These are phyloP conservation scores for Vaccinium myrtillus DNA, from an alignment of 148 eudicot species.

Conservation along the genomic window DNA sequence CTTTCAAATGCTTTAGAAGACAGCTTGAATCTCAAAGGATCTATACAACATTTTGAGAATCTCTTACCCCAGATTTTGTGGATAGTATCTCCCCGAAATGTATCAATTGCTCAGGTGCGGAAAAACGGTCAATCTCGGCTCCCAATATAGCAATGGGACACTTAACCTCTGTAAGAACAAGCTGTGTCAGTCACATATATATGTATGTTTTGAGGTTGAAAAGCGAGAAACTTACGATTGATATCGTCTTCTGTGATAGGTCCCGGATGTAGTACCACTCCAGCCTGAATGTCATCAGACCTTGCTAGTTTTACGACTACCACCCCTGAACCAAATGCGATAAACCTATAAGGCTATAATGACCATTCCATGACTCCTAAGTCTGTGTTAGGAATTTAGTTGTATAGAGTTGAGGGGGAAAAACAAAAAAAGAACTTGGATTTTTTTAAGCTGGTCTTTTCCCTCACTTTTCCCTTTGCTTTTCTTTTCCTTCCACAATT, in stretches of 20 bases:
- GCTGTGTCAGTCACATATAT: not conserved
- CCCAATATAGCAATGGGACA: constrained; percentile 46
- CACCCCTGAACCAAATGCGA: constrained; percentile 29
- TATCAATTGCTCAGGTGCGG: constrained; percentile 41
- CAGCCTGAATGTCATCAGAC: constrained; percentile 43
- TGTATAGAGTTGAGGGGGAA: not conserved
- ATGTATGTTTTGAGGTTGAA: not conserved
- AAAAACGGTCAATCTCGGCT: constrained; percentile 41
- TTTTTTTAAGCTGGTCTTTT: not conserved
- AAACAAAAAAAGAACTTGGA: not conserved
- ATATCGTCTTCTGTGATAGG: constrained; percentile 36
- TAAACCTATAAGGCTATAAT: not conserved
- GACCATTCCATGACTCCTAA: not conserved
- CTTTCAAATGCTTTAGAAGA: not conserved
- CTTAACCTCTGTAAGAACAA: constrained; percentile 38
- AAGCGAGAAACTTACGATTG: constrained; percentile 29
- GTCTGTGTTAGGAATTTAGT: not conserved
- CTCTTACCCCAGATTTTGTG: constrained; percentile 44
- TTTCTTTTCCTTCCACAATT: constrained; percentile 2
- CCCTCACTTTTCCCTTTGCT: not conserved
- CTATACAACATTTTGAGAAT: not conserved
- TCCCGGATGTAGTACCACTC: constrained; percentile 47
- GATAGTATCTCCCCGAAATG: constrained; percentile 39
- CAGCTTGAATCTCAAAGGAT: not conserved
- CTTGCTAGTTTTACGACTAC: constrained; percentile 40